These are phyloP conservation scores for Xylariaceae sp. DNA, from an alignment of 2,329 filamentous ascomycete genomes.

Conservation along the genomic window DNA sequence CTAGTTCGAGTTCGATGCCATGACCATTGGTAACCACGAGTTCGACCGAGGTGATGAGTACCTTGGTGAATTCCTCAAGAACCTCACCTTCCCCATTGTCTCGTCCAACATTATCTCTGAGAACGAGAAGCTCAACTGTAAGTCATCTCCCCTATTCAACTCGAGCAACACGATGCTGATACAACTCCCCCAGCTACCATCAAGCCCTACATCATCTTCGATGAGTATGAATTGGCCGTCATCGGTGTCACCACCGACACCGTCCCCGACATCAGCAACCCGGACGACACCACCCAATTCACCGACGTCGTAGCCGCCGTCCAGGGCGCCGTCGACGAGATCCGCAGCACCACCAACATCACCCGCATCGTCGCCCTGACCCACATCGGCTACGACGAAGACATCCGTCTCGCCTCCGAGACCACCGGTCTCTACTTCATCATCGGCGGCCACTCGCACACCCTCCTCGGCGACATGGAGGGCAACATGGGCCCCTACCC, in stretches of 20 bases:
- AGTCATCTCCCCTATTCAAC: neutral
- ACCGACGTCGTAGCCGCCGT: constrained; percentile 52
- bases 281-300: constrained; percentile 54
- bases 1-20: constrained; percentile 58
- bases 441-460: constrained; percentile 42
- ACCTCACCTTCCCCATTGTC: constrained; percentile 60
- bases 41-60: constrained; percentile 60
- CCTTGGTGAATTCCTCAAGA: constrained; percentile 56
- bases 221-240: constrained; percentile 55
- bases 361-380: constrained; percentile 61
- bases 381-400: constrained; percentile 61
- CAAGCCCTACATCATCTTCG: constrained; percentile 60
- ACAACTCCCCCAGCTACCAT: constrained; percentile 41
- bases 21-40: constrained; percentile 64
- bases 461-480: constrained; percentile 54
- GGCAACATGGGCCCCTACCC: constrained; percentile 57
- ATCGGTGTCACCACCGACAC: constrained; percentile 60
- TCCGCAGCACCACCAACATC: constrained; percentile 56
- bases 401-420: constrained; percentile 54
- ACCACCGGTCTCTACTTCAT: constrained; percentile 63
- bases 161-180: neutral
- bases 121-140: constrained; percentile 50
- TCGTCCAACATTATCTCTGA: constrained; percentile 59
- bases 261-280: constrained; percentile 53
- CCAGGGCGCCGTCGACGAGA: constrained; percentile 57